These are phyloP conservation scores for Polychaeton citri DNA, from an alignment of 2,329 filamentous ascomycete genomes.

Conservation along the genomic window DNA sequence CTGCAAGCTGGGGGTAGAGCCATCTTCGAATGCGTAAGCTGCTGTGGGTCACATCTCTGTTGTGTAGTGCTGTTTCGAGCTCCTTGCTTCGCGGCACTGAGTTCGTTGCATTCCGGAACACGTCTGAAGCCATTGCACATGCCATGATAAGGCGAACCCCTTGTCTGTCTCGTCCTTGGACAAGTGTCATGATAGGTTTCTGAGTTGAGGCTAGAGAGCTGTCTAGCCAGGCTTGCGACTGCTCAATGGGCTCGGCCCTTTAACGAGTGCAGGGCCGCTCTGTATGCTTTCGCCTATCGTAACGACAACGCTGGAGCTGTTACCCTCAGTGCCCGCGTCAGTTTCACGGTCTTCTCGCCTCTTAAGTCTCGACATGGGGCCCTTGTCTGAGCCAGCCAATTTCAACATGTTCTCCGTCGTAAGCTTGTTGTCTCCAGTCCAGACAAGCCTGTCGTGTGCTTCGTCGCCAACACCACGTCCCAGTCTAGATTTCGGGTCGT, in stretches of 20 bases:
- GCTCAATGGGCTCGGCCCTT: not conserved
- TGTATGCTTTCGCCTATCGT: not conserved
- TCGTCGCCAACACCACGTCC: constrained; percentile 9
- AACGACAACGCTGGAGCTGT: not conserved
- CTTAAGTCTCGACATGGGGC: constrained; percentile 5
- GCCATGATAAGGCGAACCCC: too few species aligned
- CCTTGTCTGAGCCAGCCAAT: constrained; percentile 6
- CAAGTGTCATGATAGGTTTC: too few species aligned
- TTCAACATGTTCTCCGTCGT: constrained; percentile 21
- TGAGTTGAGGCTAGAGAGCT: too few species aligned
- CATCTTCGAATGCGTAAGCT: constrained; percentile 10
- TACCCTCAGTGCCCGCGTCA: not conserved
- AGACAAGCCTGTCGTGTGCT: constrained; percentile 1
- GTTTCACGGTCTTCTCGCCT: not conserved
- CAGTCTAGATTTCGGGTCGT: constrained; percentile 20
- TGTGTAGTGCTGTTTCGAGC: constrained; percentile 7
- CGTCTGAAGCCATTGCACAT: too few species aligned
- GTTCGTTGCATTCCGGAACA: too few species aligned
- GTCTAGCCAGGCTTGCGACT: not conserved
- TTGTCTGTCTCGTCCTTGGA: too few species aligned
- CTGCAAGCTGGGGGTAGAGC: constrained; percentile 14
- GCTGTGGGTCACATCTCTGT: constrained; percentile 9
- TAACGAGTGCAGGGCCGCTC: not conserved
- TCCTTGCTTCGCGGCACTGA: too few species aligned
- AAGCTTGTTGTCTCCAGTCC: constrained; percentile 8